Evolutionary conservation across 768 basidiomycete species (phyloP).

Genomic region (Daedaleopsis nitida): DNA sequence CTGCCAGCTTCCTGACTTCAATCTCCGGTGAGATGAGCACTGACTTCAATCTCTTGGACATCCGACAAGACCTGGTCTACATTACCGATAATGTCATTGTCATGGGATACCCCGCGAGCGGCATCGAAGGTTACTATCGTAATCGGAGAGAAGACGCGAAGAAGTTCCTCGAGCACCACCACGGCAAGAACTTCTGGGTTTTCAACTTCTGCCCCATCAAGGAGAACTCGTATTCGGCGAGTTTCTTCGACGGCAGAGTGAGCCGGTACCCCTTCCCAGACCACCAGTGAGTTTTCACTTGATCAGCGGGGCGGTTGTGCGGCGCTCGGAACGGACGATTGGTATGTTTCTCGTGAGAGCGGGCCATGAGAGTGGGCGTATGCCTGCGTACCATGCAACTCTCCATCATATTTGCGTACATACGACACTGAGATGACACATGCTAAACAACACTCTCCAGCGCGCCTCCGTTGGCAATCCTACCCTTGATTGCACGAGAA

Average conservation of each 20-base stretch:
- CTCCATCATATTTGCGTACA: not conserved
- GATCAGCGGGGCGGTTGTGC: not conserved
- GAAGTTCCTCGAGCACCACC: slow-evolving; percentile 70
- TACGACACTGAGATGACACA: not conserved
- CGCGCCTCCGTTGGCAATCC: slow-evolving; percentile 74
- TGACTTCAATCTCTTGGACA: not conserved
- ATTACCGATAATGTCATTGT: slow-evolving; percentile 76
- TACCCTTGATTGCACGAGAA: slow-evolving; percentile 74
- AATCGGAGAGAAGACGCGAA: slow-evolving; percentile 78
- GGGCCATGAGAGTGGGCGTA: too few species aligned
- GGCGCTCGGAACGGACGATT: too few species aligned
- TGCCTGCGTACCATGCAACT: too few species aligned
- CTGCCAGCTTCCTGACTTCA: too few species aligned
- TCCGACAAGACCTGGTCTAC: slow-evolving; percentile 54
- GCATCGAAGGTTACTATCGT: slow-evolving; percentile 78
- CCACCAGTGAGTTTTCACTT: slow-evolving; percentile 64
- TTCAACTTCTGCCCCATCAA: slow-evolving; percentile 85
- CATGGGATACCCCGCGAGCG: slow-evolving; percentile 84
- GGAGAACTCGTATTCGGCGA: slow-evolving; percentile 78
- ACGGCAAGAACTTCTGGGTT: slow-evolving; percentile 80
- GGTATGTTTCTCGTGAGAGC: too few species aligned
- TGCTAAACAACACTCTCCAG: slow-evolving; percentile 34
- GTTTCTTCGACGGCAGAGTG: slow-evolving; percentile 70
- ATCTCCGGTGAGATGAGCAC: not conserved
- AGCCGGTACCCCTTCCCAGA: slow-evolving; percentile 90